phyloP scores from a whole-genome alignment of 2,329 filamentous ascomycete genomes.

The Talaromyces sp. region DNA sequence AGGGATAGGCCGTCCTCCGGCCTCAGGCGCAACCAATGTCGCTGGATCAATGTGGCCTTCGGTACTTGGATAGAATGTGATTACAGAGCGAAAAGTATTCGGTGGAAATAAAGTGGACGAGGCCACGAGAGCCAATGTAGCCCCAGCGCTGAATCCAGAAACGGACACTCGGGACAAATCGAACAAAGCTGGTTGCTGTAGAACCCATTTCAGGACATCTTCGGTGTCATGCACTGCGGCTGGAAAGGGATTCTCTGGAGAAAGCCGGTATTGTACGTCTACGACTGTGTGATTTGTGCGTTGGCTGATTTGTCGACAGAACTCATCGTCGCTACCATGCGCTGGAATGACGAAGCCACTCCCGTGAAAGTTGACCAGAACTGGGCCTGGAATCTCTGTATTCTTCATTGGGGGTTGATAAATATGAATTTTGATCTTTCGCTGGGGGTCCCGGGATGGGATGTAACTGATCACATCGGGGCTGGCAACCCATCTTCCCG shows the following conservation, averaged over 20 bases:
- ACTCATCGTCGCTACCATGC: constrained; percentile 17
- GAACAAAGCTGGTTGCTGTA: background rate
- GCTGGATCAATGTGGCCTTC: constrained; percentile 1
- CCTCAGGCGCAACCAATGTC: constrained; percentile 2
- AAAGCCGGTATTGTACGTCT: constrained; percentile 34
- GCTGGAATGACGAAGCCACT: constrained; percentile 21
- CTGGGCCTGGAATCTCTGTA: constrained; percentile 5
- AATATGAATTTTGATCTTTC: constrained; percentile 16
- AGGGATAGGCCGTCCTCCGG: background rate
- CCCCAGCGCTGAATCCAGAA: constrained; percentile 7
- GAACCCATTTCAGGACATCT: constrained; percentile 25
- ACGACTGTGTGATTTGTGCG: constrained; percentile 23
- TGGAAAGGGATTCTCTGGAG: constrained; percentile 35
- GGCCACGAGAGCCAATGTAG: background rate
- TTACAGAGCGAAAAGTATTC: constrained; percentile 2
- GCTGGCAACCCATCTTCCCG: background rate
- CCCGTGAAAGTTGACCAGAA: constrained; percentile 22
- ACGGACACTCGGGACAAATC: background rate
- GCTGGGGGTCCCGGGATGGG: constrained; percentile 13
- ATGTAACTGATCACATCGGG: constrained; percentile 7
- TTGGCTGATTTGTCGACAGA: constrained; percentile 9
- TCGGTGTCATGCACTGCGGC: constrained; percentile 33
- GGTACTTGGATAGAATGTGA: constrained; percentile 6
- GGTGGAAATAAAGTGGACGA: background rate
- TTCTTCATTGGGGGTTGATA: constrained; percentile 10